Percentiles rank a stretch among this genome's conserved stretches.
phyloP scores from a whole-genome alignment of 2,329 filamentous ascomycete species.

The Diaporthe citriasiana region DNA sequence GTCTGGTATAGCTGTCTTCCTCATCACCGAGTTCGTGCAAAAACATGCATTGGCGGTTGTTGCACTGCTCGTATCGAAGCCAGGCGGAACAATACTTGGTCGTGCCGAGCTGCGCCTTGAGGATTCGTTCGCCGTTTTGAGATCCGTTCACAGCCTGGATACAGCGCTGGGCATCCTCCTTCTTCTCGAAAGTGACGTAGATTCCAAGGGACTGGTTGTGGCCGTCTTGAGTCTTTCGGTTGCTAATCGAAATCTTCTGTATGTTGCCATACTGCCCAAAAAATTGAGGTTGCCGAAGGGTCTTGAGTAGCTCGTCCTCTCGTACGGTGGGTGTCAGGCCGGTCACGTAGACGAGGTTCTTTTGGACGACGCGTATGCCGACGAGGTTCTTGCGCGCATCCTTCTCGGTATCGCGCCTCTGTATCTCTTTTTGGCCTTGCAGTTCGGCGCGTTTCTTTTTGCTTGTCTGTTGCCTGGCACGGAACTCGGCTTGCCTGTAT shows the following conservation, averaged over 20 bases:
- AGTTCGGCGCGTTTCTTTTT: slow-evolving; percentile 91
- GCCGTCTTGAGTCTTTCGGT: slow-evolving; percentile 82
- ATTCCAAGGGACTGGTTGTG: slow-evolving; percentile 93
- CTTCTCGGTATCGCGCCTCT: slow-evolving; percentile 96
- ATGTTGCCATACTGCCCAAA: slow-evolving; percentile 99
- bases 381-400: slow-evolving; percentile 96
- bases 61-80: slow-evolving; percentile 92
- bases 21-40: slow-evolving; percentile 98
- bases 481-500: slow-evolving; percentile 78
- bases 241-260: slow-evolving; percentile 98
- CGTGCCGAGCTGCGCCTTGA: slow-evolving; percentile 86
- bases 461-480: slow-evolving; percentile 85
- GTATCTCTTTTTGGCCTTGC: slow-evolving; percentile 91
- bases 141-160: slow-evolving; percentile 95
- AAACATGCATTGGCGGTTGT: slow-evolving; percentile 98
- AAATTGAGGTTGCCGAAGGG: slow-evolving; percentile 89
- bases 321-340: slow-evolving; percentile 91
- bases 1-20: slow-evolving; percentile 94
- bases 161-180: slow-evolving; percentile 89
- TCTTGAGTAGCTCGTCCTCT: slow-evolving; percentile 93
- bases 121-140: slow-evolving; percentile 86
- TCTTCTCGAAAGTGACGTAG: slow-evolving; percentile 97
- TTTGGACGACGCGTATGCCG: slow-evolving; percentile 95
- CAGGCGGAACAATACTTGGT: slow-evolving; percentile 99
- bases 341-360: slow-evolving; percentile 98